A percentile compares a stretch with the other conserved stretches of the same genome.
Conservation (phyloP, 1,284 basidiomycete species). For the Fomitopsis betulina region DNA sequence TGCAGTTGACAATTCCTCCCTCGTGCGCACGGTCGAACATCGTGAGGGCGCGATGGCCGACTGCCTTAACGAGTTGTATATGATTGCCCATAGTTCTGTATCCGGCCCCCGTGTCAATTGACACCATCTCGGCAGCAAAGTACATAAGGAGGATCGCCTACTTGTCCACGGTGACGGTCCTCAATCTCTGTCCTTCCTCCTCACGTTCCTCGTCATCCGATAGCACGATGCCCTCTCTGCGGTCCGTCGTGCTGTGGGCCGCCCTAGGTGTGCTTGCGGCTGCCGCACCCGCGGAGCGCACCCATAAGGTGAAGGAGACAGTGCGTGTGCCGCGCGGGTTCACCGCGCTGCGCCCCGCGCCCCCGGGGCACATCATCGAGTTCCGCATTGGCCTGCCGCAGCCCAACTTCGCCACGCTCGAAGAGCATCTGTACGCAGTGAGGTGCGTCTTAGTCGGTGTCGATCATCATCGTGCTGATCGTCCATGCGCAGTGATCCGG, state of each 20-base stretch:
- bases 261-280: conserved; percentile 12
- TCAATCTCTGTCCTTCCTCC: neutral
- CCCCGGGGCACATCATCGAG: conserved; percentile 44
- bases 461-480: neutral
- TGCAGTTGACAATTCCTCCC: neutral
- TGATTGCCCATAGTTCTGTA: neutral
- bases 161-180: neutral
- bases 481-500: conserved; percentile 31
- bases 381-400: conserved; percentile 67
- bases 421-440: conserved; percentile 61
- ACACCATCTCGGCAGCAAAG: neutral
- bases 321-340: conserved; percentile 47
- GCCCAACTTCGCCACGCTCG: conserved; percentile 52
- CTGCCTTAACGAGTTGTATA: neutral
- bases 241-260: neutral
- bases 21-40: neutral
- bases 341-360: conserved; percentile 39
- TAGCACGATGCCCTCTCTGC: neutral
- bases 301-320: conserved; percentile 36
- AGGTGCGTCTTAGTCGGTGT: conserved; percentile 36
- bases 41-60: neutral
- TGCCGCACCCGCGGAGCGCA: conserved; percentile 19
- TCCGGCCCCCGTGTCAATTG: neutral
- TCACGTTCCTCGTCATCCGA: neutral
- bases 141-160: neutral